Evolutionary conservation across 2,329 filamentous ascomycete species (phyloP), one percentile per base, ranked within the genome.

Genomic region (Paecilomyces sp.): DNA sequence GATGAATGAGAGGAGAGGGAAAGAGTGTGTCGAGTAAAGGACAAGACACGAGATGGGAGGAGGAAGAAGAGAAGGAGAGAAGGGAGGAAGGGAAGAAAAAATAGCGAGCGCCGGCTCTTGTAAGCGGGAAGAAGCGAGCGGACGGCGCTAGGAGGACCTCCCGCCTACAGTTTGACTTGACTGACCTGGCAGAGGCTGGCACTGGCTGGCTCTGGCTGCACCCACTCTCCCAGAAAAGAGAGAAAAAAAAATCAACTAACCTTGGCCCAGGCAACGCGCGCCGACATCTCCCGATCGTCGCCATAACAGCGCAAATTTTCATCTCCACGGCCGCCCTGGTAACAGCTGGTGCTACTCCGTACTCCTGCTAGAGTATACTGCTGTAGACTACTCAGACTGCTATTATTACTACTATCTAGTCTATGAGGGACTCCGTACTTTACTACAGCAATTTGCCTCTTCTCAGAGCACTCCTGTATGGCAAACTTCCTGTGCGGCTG

Each of bases 21-120:
- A 72, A 70, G 70, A 69, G 70, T 67, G 62, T 64, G 63, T 57
- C 55, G 65, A 72, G 70, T 69, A 70, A 68, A 72, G 67, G 65
- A 68, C 60, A 63, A 68, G 63, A 68, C 68, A 69, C 70, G 65
- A 67, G 63, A 62, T 68, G 66, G 65, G 63, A 64, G 82, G 76
- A 69, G 68, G 69, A 69, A 70, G 76, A 73, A 72, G 75, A 33
- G 75, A 75, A 75, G 72, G 72, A 72, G 75, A 76, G 74, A 76
- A 73, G 74, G 68, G 74, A 74, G 66, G 69, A 70, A 67, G 68
- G 66, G 62, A 66, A 70, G 65, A 73, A 73, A 73, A 72, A 72
- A 68, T 47, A 73, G 64, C 64, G 64, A 68, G 63, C 60, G 66
- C 67, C 66, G 65, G 64, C 70, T 72, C 68, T 72, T 71, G 69